Conservation (phyloP, 148 eudicot species). For the Linanthus parryae region DNA sequence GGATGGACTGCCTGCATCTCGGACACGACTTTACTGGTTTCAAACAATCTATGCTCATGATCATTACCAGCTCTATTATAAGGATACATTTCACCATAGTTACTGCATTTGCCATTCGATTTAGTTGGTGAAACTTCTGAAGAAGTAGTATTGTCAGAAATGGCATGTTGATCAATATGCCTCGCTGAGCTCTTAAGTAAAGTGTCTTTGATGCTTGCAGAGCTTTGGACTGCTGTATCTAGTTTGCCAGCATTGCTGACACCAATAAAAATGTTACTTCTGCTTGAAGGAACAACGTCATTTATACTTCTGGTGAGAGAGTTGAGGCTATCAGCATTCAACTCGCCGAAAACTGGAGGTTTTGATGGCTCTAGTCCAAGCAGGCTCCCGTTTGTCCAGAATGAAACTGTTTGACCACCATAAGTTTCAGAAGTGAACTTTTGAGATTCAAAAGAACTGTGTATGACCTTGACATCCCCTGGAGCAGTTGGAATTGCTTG, state of each 20-base stretch:
- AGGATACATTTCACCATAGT: conserved; percentile 14
- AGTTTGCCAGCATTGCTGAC: conserved; percentile 18
- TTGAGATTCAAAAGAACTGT: too few relatives aligned
- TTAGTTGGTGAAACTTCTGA: conserved; percentile 26
- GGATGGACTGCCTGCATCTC: conserved; percentile 16
- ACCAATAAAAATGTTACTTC: not conserved
- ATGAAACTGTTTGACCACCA: conserved; percentile 27
- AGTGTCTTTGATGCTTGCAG: conserved; percentile 12
- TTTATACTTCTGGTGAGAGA: conserved; percentile 13
- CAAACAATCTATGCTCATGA: too few relatives aligned
- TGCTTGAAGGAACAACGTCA: too few relatives aligned
- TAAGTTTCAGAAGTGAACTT: conserved; percentile 33
- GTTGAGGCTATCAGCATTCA: conserved; percentile 20
- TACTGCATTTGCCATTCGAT: conserved; percentile 21
- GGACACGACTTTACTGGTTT: too few relatives aligned
- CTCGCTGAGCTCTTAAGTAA: too few relatives aligned
- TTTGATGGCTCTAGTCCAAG: conserved; percentile 91
- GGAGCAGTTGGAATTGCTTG: too few relatives aligned
- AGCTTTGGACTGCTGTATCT: conserved; percentile 21
- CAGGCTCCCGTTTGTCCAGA: conserved; percentile 89
- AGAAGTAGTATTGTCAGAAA: conserved; percentile 23
- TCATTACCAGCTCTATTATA: conserved; percentile 12
- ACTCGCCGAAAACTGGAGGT: conserved; percentile 56
- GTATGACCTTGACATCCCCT: too few relatives aligned
- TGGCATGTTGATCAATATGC: conserved; percentile 21